Percentiles rank a stretch among this genome's conserved stretches.
Conservation (phyloP, 164 flowering plant genomes). For the Piper betle region DNA sequence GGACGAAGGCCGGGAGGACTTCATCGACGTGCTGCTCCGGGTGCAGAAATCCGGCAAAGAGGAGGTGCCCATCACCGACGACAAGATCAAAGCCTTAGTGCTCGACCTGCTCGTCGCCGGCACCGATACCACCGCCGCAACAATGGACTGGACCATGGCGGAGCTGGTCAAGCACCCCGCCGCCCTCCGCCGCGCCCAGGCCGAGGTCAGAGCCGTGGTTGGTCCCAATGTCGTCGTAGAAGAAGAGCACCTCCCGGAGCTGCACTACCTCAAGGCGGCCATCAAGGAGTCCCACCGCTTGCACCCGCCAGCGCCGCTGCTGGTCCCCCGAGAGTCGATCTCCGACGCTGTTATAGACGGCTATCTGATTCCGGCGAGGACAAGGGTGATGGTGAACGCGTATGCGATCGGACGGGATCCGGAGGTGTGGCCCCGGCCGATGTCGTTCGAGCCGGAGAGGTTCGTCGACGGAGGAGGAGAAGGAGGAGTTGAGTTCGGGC, state of each 20-base stretch:
- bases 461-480: background rate
- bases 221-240: conserved; percentile 4
- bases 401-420: conserved; percentile 1
- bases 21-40: conserved; percentile 37
- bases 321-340: conserved; percentile 25
- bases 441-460: background rate
- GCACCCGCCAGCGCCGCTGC: conserved; percentile 32
- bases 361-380: background rate
- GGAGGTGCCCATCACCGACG: conserved; percentile 41
- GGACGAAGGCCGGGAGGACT: conserved; percentile 20
- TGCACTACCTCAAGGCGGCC: conserved; percentile 4
- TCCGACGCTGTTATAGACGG: background rate
- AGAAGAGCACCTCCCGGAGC: conserved; percentile 2
- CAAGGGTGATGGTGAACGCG: background rate
- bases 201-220: conserved; percentile 20
- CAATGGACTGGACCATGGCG: conserved; percentile 50
- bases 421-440: background rate
- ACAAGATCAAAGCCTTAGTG: conserved; percentile 46
- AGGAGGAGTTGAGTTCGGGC: background rate
- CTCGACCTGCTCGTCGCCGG: conserved; percentile 68
- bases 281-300: conserved; percentile 24
- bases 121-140: conserved; percentile 44
- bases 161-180: conserved; percentile 32
- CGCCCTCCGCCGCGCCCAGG: conserved; percentile 33
- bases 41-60: conserved; percentile 23